phyloP scores from a whole-genome alignment of 179 eudicot genomes.

The Gypsophila paniculata region DNA sequence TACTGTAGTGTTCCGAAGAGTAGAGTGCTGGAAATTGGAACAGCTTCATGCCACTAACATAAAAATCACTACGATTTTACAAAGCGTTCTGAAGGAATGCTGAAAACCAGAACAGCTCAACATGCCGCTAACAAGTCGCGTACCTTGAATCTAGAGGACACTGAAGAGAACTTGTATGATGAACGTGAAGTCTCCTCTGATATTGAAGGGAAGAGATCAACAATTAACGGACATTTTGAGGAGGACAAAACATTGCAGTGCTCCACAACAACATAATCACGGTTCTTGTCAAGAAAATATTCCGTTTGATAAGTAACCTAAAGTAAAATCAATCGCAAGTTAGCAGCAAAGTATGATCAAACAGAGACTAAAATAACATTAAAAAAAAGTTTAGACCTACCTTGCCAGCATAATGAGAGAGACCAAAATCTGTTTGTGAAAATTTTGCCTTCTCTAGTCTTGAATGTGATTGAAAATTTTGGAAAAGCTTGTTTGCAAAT shows the following conservation, averaged over 20 bases:
- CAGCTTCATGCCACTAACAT: background rate
- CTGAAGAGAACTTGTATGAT: constrained; percentile 94
- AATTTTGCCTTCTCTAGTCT: constrained; percentile 89
- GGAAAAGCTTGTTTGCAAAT: constrained; percentile 85
- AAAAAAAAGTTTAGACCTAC: constrained; percentile 29
- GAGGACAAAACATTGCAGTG: constrained; percentile 76
- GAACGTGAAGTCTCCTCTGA: constrained; percentile 88
- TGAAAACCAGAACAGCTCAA: background rate
- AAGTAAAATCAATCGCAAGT: constrained; percentile 5
- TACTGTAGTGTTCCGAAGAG: too few species aligned
- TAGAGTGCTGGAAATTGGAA: too few species aligned
- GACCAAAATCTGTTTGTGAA: constrained; percentile 86
- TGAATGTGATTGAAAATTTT: constrained; percentile 64
- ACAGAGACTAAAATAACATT: background rate
- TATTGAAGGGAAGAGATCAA: constrained; percentile 68
- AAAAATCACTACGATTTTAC: background rate
- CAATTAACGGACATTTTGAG: constrained; percentile 70
- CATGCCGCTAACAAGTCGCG: constrained; percentile 2
- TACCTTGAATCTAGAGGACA: constrained; percentile 93
- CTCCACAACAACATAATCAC: constrained; percentile 95
- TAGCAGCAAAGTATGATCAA: background rate
- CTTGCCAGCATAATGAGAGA: constrained; percentile 98
- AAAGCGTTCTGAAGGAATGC: background rate
- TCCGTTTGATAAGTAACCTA: constrained; percentile 91
- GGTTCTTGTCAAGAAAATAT: constrained; percentile 81